Evolutionary conservation across 495 filamentous ascomycete genomes (phyloP), one percentile per base, ranked within the genome.

Genomic region (Poronia punctata): DNA sequence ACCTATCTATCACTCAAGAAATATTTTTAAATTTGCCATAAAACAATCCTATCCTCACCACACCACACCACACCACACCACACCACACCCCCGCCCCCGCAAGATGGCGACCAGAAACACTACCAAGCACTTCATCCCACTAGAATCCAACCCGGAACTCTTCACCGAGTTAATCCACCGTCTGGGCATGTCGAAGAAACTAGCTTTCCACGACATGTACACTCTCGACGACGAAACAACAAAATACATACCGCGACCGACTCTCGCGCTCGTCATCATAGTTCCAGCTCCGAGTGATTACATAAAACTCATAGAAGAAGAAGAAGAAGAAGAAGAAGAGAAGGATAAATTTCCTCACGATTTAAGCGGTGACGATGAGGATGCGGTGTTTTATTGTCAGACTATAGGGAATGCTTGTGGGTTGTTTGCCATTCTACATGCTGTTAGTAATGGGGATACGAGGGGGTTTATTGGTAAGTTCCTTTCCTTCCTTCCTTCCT

Each of bases 321-420:
- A 60, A 24, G 40, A 64, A 30, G 80, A 84, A 60, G 77, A 86
- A 50, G 59, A 57, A 7, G 38, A 58, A 3, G 49, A 45, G 33
- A 4, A 39, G 12, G 62, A 36, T 5, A 24, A 12, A 25, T 47
- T n/a, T n/a, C n/a, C n/a, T n/a, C n/a, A n/a, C n/a, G n/a, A n/a
- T n/a, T n/a, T n/a, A n/a, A 54, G 17, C 18, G 70, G 62, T 7
- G 56, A 52, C 7, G 59, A 58, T 3, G 64, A 71, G 39, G 62
- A 64, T 11, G 53, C 67, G 8, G 73, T 87, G 40, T 93, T 86
- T 85, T 93, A 88, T 64, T 81, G 83, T 50, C 88, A 95, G 47
- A 93, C 84, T 0, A 93, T 95, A 53, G 71, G 76, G 24, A 76
- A 92, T 57, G 80, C 85, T 3, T 95, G 88, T 62, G 87, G 87